These are phyloP conservation scores for Pleoardoris graminearum DNA, from an alignment of 2,329 filamentous ascomycete genomes.

Conservation along the genomic window DNA sequence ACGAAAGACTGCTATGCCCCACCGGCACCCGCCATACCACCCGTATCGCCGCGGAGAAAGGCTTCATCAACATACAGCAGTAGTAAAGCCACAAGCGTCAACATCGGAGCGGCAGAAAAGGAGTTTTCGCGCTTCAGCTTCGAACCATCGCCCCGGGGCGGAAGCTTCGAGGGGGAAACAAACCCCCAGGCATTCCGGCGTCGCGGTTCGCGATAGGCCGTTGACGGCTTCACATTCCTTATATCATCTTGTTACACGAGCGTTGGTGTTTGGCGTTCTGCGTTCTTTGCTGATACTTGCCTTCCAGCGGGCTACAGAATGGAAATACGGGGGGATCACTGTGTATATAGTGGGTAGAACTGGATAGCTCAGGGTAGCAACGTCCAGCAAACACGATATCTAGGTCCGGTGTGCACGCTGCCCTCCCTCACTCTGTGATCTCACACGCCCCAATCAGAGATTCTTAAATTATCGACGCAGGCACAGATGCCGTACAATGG, in stretches of 20 bases:
- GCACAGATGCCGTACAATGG: no score
- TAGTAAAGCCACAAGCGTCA: slow-evolving; percentile 12
- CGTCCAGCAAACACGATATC: no score
- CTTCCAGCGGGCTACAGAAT: no score
- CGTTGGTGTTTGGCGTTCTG: slow-evolving; percentile 5
- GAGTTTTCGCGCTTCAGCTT: slow-evolving; percentile 28
- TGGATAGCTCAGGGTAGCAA: no score
- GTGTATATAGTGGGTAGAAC: not conserved
- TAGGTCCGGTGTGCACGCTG: no score
- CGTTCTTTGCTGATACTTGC: not conserved
- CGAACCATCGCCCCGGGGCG: slow-evolving; percentile 23
- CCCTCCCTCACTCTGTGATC: no score
- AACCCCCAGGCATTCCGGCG: no score
- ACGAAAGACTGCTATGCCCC: slow-evolving; percentile 3
- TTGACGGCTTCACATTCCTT: no score
- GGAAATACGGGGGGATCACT: not conserved
- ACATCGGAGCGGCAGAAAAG: slow-evolving; percentile 20
- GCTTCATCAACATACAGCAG: slow-evolving; percentile 12
- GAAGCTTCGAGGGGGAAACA: not conserved
- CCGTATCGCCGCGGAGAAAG: not conserved
- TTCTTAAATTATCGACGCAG: no score
- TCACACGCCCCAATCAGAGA: no score
- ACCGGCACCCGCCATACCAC: not conserved
- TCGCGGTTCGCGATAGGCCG: no score
- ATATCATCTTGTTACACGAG: not conserved